These are phyloP conservation scores for Chalaropsis thielavioides DNA, from an alignment of 2,329 filamentous ascomycete species.

Conservation along the genomic window DNA sequence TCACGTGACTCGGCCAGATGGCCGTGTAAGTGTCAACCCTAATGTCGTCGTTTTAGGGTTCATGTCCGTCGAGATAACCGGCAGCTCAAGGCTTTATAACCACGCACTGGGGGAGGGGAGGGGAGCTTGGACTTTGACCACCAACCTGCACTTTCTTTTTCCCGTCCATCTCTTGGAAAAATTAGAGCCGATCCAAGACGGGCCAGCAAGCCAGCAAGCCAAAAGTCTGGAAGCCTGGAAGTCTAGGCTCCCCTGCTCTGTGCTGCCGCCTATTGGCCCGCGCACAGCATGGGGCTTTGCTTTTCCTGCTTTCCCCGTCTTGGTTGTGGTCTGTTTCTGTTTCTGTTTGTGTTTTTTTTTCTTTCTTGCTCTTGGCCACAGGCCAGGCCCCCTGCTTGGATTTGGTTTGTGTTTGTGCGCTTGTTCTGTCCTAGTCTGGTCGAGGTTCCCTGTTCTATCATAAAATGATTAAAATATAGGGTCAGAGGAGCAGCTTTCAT, in stretches of 20 bases:
- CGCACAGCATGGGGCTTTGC: background rate
- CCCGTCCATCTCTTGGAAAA: background rate
- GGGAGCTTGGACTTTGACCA: background rate
- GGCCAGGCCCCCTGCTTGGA: background rate
- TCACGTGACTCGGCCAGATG: background rate
- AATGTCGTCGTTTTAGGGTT: no score
- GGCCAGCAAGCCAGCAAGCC: background rate
- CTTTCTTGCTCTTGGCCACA: background rate
- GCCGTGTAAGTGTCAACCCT: background rate
- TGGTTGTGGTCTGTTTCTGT: background rate
- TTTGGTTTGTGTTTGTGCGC: background rate
- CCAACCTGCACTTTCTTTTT: background rate
- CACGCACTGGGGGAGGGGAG: no score
- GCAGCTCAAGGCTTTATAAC: no score
- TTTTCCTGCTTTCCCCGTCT: background rate
- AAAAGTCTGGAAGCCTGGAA: background rate
- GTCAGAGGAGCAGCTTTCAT: background rate
- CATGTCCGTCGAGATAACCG: no score
- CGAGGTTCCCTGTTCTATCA: background rate
- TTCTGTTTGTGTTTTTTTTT: background rate
- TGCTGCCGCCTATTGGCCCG: background rate
- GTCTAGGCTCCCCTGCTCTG: background rate
- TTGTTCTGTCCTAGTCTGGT: background rate
- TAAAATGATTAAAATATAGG: constrained; percentile 3
- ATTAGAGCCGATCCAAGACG: background rate